Evolutionary conservation across 805 yeast genomes (phyloP).

Genomic region (Barnettozyma vustinii): DNA sequence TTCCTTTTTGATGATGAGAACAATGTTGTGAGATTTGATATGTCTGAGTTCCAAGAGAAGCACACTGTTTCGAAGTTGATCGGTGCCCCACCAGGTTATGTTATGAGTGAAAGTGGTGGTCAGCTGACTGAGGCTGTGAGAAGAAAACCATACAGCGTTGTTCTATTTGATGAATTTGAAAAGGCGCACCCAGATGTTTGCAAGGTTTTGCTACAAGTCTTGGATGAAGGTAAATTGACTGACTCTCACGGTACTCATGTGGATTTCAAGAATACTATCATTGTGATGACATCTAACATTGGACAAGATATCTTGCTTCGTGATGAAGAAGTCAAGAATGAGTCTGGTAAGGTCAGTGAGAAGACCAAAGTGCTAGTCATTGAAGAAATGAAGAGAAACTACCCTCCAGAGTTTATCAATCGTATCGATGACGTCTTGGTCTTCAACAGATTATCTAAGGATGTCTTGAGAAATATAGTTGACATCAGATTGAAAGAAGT

Average conservation of each 20-base stretch:
- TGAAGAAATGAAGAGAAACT: slow-evolving; percentile 61
- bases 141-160: slow-evolving; percentile 90
- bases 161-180: slow-evolving; percentile 92
- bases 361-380: slow-evolving; percentile 53
- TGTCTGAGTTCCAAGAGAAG: slow-evolving; percentile 97
- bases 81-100: slow-evolving; percentile 98
- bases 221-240: slow-evolving; percentile 92
- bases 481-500: slow-evolving; percentile 81
- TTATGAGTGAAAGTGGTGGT: slow-evolving; percentile 89
- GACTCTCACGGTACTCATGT: slow-evolving; percentile 94
- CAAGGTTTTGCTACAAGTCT: slow-evolving; percentile 81
- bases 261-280: slow-evolving; percentile 90
- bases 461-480: slow-evolving; percentile 71
- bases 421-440: slow-evolving; percentile 92
- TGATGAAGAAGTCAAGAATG: slow-evolving; percentile 45
- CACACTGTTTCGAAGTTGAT: slow-evolving; percentile 86
- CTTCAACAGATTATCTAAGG: slow-evolving; percentile 81
- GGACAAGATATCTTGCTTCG: slow-evolving; percentile 85
- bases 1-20: slow-evolving; percentile 86
- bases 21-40: slow-evolving; percentile 87
- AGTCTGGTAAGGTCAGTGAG: slow-evolving; percentile 53
- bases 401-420: slow-evolving; percentile 94
- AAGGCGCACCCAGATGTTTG: slow-evolving; percentile 97
- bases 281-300: slow-evolving; percentile 94
- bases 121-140: slow-evolving; percentile 95